Percentiles rank a stretch among this genome's conserved stretches.
Evolutionary conservation across 2,329 filamentous ascomycete species (phyloP).

Genomic region (Seiridium unicorne): DNA sequence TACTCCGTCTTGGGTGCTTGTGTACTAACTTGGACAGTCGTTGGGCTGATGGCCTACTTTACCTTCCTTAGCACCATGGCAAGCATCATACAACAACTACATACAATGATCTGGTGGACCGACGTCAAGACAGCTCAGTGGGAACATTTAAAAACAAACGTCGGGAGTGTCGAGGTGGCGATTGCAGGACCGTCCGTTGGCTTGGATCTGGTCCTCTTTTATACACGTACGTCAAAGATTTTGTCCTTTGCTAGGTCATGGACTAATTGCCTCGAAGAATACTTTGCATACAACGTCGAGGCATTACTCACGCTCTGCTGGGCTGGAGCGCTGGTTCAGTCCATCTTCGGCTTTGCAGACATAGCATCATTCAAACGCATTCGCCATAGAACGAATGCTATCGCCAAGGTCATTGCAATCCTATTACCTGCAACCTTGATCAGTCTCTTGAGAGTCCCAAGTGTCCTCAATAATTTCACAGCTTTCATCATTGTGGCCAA

Average conservation of each 20-base stretch:
- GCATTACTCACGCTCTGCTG: conserved; percentile 44
- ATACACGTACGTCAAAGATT: conserved; percentile 38
- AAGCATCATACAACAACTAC: conserved; percentile 40
- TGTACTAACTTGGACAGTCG: conserved; percentile 27
- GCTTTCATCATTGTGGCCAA: conserved; percentile 35
- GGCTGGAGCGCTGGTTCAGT: conserved; percentile 35
- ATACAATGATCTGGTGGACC: conserved; percentile 37
- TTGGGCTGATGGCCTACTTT: conserved; percentile 36
- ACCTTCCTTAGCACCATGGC: conserved; percentile 33
- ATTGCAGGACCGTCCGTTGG: conserved; percentile 39
- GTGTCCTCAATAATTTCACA: conserved; percentile 23
- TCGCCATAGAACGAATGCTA: conserved; percentile 20
- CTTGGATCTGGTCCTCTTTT: conserved; percentile 42
- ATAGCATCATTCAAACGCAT: conserved; percentile 22
- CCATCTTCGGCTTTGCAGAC: conserved; percentile 30
- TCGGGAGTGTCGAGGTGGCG: conserved; percentile 37
- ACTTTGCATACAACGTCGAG: conserved; percentile 50
- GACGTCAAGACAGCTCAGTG: conserved; percentile 38
- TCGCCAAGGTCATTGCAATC: conserved; percentile 33
- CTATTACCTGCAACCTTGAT: conserved; percentile 33
- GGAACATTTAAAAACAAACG: conserved; percentile 29
- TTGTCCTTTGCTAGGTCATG: neutral
- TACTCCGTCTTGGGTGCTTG: neutral
- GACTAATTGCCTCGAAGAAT: conserved; percentile 31
- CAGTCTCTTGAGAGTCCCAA: conserved; percentile 26